phyloP scores from a whole-genome alignment of 352 stramenopile species.

The Saprolegnia parasitica region DNA sequence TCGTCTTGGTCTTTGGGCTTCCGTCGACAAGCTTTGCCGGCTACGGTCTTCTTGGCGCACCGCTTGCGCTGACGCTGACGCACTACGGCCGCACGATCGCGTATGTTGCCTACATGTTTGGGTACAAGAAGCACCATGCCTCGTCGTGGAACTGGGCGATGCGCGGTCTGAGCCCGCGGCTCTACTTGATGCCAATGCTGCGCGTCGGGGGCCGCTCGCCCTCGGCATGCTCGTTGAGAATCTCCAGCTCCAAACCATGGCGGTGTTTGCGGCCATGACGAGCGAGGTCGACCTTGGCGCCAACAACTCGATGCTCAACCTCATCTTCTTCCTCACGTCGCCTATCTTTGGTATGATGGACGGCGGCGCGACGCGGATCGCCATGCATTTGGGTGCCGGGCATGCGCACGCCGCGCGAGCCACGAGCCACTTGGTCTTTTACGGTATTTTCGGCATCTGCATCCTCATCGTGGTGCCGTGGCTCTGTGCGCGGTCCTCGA shows the following conservation, averaged over 20 bases:
- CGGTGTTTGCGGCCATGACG: conserved; percentile 71
- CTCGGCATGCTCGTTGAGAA: conserved; percentile 72
- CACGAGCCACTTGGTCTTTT: conserved; percentile 48
- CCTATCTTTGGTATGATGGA: conserved; percentile 1
- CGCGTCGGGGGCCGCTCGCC: conserved; percentile 49
- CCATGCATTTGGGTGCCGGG: conserved; percentile 48
- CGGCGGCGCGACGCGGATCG: not conserved
- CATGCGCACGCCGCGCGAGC: conserved; percentile 40
- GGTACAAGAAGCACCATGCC: conserved; percentile 46
- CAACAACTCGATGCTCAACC: conserved; percentile 13
- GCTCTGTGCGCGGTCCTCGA: conserved; percentile 27
- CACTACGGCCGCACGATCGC: conserved; percentile 44
- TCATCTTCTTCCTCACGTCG: not conserved
- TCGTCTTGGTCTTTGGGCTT: conserved; percentile 47
- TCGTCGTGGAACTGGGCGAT: conserved; percentile 48
- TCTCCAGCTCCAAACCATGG: conserved; percentile 67
- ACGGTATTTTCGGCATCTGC: conserved; percentile 43
- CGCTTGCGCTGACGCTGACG: conserved; percentile 59
- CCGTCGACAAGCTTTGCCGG: conserved; percentile 36
- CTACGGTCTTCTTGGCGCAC: conserved; percentile 70
- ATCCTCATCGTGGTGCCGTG: conserved; percentile 35
- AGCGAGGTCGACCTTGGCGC: conserved; percentile 27
- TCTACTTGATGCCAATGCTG: conserved; percentile 48
- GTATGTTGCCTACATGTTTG: conserved; percentile 69
- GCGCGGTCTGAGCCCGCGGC: conserved; percentile 39